phyloP scores from a whole-genome alignment of 352 stramenopile genomes.

The Phytopythium montanum region DNA sequence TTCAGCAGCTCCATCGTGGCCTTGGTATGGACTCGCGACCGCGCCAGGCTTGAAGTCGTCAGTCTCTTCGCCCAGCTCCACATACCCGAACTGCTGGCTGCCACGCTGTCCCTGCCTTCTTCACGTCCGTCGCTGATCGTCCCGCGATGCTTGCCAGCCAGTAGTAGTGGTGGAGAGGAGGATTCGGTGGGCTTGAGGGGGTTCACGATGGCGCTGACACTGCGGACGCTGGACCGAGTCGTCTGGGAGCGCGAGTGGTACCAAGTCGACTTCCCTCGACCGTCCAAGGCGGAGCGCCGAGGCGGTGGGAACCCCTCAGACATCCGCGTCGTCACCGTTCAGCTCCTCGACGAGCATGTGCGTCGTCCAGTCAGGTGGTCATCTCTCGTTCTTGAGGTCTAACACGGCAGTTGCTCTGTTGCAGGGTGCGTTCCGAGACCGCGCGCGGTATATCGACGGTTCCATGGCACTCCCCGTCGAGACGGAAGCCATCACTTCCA shows the following conservation, averaged over 20 bases:
- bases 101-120: neutral
- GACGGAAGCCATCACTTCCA: slow-evolving; percentile 40
- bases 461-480: slow-evolving; percentile 20
- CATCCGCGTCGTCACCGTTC: neutral
- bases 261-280: slow-evolving; percentile 26
- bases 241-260: slow-evolving; percentile 57
- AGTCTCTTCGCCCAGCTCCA: slow-evolving; percentile 49
- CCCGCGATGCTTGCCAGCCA: neutral
- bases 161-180: slow-evolving; percentile 22
- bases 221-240: slow-evolving; percentile 36
- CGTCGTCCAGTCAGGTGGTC: slow-evolving; percentile 1
- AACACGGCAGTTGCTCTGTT: no score
- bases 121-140: neutral
- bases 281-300: neutral
- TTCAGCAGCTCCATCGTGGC: slow-evolving; percentile 42
- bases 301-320: neutral
- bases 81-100: slow-evolving; percentile 30
- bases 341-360: slow-evolving; percentile 39
- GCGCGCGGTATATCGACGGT: slow-evolving; percentile 23
- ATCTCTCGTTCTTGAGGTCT: neutral
- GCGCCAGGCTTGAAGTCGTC: slow-evolving; percentile 31
- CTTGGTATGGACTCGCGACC: slow-evolving; percentile 36
- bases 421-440: slow-evolving; percentile 30
- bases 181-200: slow-evolving; percentile 37
- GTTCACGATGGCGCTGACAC: slow-evolving; percentile 40